Evolutionary conservation across 2,329 filamentous ascomycete species (phyloP).

Genomic region (Seiridium unicorne): DNA sequence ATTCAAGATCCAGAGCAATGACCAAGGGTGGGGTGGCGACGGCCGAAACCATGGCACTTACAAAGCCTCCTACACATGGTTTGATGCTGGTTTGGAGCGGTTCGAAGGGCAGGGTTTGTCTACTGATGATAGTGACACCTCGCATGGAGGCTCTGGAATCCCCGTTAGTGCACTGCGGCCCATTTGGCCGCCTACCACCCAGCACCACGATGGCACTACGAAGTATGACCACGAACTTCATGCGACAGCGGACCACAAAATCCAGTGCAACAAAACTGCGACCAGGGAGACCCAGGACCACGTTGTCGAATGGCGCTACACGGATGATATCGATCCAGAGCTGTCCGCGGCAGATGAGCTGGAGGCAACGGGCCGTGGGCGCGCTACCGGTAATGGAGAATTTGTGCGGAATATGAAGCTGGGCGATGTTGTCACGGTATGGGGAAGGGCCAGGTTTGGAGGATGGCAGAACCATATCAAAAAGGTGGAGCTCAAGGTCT

Average conservation of each 20-base stretch:
- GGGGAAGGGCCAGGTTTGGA: slow-evolving; percentile 56
- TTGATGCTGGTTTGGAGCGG: slow-evolving; percentile 59
- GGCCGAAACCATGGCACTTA: slow-evolving; percentile 35
- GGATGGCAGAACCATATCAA: slow-evolving; percentile 54
- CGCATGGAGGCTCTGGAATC: slow-evolving; percentile 8
- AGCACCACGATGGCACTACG: slow-evolving; percentile 9
- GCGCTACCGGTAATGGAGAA: slow-evolving; percentile 47
- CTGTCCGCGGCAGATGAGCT: slow-evolving; percentile 38
- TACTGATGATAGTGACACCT: slow-evolving; percentile 12
- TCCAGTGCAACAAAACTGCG: slow-evolving; percentile 47
- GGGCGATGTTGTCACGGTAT: slow-evolving; percentile 62
- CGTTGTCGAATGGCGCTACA: slow-evolving; percentile 51
- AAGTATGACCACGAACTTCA: slow-evolving; percentile 36
- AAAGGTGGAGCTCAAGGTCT: slow-evolving; percentile 52
- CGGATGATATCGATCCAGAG: slow-evolving; percentile 44
- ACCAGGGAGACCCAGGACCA: slow-evolving; percentile 34
- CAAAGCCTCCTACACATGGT: slow-evolving; percentile 57
- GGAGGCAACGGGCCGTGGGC: slow-evolving; percentile 45
- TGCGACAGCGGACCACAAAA: slow-evolving; percentile 34
- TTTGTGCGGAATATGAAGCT: slow-evolving; percentile 55
- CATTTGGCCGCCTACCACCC: slow-evolving; percentile 22
- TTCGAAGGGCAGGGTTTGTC: slow-evolving; percentile 38
- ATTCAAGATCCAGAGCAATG: slow-evolving; percentile 54
- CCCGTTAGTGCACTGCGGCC: slow-evolving; percentile 27
- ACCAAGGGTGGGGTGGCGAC: slow-evolving; percentile 56